phyloP scores from a whole-genome alignment of 2,329 filamentous ascomycete genomes.

The Drechslerella coelobrocha region DNA sequence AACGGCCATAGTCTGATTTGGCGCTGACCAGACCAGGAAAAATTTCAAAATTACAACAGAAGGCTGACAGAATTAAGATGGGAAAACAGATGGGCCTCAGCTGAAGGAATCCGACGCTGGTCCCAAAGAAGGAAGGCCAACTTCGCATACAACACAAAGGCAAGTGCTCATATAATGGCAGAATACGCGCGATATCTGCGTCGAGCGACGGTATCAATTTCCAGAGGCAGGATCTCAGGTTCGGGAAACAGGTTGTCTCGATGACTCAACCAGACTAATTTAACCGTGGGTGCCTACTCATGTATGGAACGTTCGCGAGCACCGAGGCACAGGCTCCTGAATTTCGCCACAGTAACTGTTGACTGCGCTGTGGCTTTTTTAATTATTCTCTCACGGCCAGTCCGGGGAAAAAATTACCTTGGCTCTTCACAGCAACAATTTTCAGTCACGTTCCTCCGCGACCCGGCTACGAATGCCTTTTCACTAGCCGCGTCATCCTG shows the following conservation, averaged over 20 bases:
- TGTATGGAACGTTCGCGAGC: neutral
- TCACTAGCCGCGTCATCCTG: slow-evolving; percentile 1
- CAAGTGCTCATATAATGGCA: neutral
- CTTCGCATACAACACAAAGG: neutral
- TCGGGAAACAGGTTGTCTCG: neutral
- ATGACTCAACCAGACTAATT: neutral
- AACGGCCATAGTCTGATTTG: neutral
- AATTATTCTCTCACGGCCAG: too few species aligned
- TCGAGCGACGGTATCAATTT: neutral
- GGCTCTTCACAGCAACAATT: neutral
- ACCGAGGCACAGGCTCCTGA: slow-evolving; percentile 1
- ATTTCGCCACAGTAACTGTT: neutral
- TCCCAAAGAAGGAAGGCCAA: neutral
- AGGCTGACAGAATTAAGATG: slow-evolving; percentile 19
- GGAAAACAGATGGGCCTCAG: neutral
- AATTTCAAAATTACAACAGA: slow-evolving; percentile 24
- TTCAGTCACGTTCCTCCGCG: neutral
- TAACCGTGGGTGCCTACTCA: neutral
- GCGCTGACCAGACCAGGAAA: neutral
- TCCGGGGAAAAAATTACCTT: too few species aligned
- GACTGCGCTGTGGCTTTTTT: neutral
- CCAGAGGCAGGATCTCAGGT: neutral
- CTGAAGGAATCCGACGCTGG: neutral
- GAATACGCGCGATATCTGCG: too few species aligned
- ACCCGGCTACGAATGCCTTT: too few species aligned